Evolutionary conservation across 257 asterid genomes (phyloP), one percentile per base, ranked within the genome.

Genomic region (Anisodus tanguticus): DNA sequence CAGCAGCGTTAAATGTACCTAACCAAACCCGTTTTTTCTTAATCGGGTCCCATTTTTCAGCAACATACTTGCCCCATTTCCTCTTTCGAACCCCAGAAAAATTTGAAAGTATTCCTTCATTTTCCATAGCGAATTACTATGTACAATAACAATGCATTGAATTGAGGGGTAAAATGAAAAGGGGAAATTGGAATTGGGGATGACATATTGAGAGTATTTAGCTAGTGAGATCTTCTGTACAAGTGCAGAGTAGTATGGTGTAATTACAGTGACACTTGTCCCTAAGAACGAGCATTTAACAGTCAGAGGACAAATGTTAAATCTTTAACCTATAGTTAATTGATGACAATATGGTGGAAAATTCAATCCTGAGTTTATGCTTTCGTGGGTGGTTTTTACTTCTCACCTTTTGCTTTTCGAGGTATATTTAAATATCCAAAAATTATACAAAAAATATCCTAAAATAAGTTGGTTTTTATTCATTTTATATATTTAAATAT

Each of bases 31-130:
- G n/a, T 49, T 47, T 74, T n/a, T 49, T 74, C 80, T 4, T 49
- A 11, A 49, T 74, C n/a, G 80, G 80, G 41, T 74, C 80, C 59
- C 59, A 45, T 45, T 45, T 72, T 72, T 49, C 59, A 72, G 80
- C 80, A 45, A 49, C 59, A n/a, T 72, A 71, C 8, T 45, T 53
- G 3, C 79, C 58, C 0, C 39, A 31, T 71, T 71, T 71, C 57
- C 79, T 45, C 79, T 71, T 71, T 35, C 57, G 79, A 71, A 71
- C 79, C 79, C 79, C 79, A 45, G 79, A 47, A 47, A 72, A 72
- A n/a, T 41, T 70, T 31, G 35, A 31, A 60, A n/a, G 4, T 12
- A 19, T 19, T 35, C 74, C 9, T 67, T 31, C 35, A 31, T 41
- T 41, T 47, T 72, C 59, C 80, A 72, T 72, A 41, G 41, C n/a